phyloP scores from a whole-genome alignment of 2,329 filamentous ascomycete genomes.

The Fusarium paranaense region DNA sequence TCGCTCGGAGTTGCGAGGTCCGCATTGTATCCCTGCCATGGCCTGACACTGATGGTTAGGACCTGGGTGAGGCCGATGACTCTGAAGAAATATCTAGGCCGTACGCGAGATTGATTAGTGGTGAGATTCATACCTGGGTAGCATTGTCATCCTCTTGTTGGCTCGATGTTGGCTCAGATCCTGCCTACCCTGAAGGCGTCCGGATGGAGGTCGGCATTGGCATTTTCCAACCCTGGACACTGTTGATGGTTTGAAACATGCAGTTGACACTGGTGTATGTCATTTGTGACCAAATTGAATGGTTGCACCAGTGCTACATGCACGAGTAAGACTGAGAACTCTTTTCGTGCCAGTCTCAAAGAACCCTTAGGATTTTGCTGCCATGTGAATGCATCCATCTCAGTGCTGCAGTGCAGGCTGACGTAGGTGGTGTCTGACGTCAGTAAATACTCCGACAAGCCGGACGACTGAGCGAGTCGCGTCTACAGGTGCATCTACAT shows the following conservation, averaged over 20 bases:
- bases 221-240: not conserved
- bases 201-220: not conserved
- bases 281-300: not conserved
- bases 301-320: not conserved
- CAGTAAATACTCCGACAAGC: conserved; percentile 5
- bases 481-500: not conserved
- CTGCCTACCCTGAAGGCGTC: not conserved
- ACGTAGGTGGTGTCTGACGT: conserved; percentile 34
- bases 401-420: conserved; percentile 10
- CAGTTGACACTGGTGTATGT: not conserved
- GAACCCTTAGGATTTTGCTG: not conserved
- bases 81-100: not conserved
- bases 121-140: not conserved
- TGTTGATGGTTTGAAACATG: not conserved
- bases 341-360: not conserved
- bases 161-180: not conserved
- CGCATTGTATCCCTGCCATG: not conserved
- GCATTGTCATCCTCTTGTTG: not conserved
- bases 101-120: not conserved
- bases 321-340: not conserved
- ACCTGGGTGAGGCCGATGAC: not conserved
- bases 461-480: not conserved
- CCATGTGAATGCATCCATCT: not conserved
- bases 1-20: not conserved
- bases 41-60: not conserved